Conservation (phyloP, 2,329 filamentous ascomycete genomes). For the Beauveria pseudobassiana region DNA sequence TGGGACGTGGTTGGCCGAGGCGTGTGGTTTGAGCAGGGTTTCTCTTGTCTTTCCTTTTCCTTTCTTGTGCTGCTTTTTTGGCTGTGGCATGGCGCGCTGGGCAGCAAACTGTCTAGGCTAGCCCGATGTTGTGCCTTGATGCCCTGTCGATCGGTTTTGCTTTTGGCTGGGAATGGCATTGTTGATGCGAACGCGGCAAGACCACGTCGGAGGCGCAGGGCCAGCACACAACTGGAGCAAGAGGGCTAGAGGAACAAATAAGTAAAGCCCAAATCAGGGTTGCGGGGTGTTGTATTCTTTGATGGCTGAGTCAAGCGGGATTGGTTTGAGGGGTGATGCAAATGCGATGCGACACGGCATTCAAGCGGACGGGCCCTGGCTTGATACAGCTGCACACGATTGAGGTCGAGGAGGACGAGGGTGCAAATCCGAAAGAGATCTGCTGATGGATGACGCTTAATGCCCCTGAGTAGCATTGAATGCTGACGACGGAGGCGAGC, state of each 20-base stretch:
- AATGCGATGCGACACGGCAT: neutral
- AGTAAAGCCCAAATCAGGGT: neutral
- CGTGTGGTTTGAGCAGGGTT: neutral
- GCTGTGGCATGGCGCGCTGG: neutral
- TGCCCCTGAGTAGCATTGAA: neutral
- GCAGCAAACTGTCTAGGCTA: constrained; percentile 5
- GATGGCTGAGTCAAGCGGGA: neutral
- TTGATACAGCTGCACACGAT: neutral
- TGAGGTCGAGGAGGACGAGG: no score
- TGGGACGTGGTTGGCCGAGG: neutral
- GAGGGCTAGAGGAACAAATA: neutral
- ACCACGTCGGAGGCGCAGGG: neutral
- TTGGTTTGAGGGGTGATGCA: neutral
- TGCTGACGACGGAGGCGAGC: neutral
- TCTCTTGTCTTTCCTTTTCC: neutral
- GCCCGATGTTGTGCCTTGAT: neutral
- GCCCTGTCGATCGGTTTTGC: constrained; percentile 2
- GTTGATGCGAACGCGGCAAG: constrained; percentile 6
- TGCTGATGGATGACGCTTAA: no score
- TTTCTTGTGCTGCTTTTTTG: neutral
- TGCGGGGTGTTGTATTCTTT: neutral
- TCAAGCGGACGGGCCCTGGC: neutral
- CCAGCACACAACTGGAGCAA: neutral
- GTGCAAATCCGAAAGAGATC: no score
- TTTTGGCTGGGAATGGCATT: neutral